Conservation (phyloP, 352 stramenopile genomes). For the Peronospora farinosa region DNA sequence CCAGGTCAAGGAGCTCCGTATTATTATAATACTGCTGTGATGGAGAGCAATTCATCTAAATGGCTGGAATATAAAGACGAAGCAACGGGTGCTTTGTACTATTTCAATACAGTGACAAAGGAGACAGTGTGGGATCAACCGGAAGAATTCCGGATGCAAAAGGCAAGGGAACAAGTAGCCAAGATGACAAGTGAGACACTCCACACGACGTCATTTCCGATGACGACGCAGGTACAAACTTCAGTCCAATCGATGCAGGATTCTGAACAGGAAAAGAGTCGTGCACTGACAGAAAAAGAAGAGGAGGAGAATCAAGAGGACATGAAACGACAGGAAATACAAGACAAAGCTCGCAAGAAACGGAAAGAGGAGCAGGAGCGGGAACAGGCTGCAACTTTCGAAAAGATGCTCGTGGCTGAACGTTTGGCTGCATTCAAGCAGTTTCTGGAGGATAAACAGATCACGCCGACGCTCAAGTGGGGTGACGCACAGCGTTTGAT, state of each 20-base stretch:
- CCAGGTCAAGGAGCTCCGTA: conserved; percentile 51
- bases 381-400: conserved; percentile 36
- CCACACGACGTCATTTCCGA: conserved; percentile 8
- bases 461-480: conserved; percentile 71
- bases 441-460: conserved; percentile 62
- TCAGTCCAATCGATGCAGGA: conserved; percentile 5
- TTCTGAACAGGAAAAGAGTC: conserved; percentile 1
- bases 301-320: conserved; percentile 34
- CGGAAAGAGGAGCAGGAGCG: conserved; percentile 42
- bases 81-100: conserved; percentile 61
- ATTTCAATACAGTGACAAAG: conserved; percentile 73
- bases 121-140: conserved; percentile 78
- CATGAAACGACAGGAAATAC: conserved; percentile 14
- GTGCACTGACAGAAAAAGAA: conserved; percentile 18
- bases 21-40: conserved; percentile 44
- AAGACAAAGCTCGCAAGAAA: conserved; percentile 28
- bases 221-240: conserved; percentile 3
- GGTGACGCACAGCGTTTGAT: conserved; percentile 58
- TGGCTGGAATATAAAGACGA: conserved; percentile 83
- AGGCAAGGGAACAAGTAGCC: conserved; percentile 61
- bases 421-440: conserved; percentile 59
- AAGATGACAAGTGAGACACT: conserved; percentile 46
- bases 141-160: conserved; percentile 68
- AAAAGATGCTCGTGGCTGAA: conserved; percentile 42
- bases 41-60: conserved; percentile 8